phyloP scores from a whole-genome alignment of 139 green algal genomes.

The Chlamydomonas incerta region DNA sequence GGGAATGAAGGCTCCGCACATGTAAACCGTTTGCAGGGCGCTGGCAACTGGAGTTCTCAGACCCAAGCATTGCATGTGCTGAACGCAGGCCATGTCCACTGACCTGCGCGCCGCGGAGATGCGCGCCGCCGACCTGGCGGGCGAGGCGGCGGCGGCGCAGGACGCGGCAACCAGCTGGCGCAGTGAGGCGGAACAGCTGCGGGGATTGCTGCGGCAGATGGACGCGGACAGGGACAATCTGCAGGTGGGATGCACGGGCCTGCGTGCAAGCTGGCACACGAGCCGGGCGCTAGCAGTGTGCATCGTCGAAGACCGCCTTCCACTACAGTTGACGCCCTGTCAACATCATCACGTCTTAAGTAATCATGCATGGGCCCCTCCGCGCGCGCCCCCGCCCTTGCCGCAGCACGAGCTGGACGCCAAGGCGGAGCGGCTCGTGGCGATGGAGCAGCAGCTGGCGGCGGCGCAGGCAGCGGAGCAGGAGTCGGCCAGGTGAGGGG shows the following conservation, averaged over 20 bases:
- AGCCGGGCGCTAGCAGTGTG: too few relatives aligned
- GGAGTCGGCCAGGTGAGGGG: constrained; percentile 12
- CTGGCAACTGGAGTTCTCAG: too few relatives aligned
- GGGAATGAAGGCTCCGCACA: too few relatives aligned
- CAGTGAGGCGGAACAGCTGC: constrained; percentile 47
- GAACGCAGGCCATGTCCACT: constrained; percentile 57
- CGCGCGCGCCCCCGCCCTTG: not conserved
- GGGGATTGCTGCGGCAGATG: constrained; percentile 28
- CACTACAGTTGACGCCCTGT: too few relatives aligned
- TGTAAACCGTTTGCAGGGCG: too few relatives aligned
- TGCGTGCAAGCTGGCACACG: too few relatives aligned
- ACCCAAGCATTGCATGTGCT: too few relatives aligned
- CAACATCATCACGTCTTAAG: not conserved
- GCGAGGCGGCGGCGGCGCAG: constrained; percentile 51
- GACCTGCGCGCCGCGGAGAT: constrained; percentile 66
- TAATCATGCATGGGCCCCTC: not conserved
- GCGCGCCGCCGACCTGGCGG: constrained; percentile 51
- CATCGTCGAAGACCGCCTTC: too few relatives aligned
- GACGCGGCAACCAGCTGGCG: constrained; percentile 43
- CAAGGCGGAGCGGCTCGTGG: constrained; percentile 60
- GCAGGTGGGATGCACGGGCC: constrained; percentile 38
- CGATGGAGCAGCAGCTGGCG: constrained; percentile 46
- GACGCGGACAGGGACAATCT: constrained; percentile 58
- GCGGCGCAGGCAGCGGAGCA: constrained; percentile 2
- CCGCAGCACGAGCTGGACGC: constrained; percentile 62